These are phyloP conservation scores for Aspergillus avenaceus DNA, from an alignment of 495 filamentous ascomycete genomes.

Conservation along the genomic window DNA sequence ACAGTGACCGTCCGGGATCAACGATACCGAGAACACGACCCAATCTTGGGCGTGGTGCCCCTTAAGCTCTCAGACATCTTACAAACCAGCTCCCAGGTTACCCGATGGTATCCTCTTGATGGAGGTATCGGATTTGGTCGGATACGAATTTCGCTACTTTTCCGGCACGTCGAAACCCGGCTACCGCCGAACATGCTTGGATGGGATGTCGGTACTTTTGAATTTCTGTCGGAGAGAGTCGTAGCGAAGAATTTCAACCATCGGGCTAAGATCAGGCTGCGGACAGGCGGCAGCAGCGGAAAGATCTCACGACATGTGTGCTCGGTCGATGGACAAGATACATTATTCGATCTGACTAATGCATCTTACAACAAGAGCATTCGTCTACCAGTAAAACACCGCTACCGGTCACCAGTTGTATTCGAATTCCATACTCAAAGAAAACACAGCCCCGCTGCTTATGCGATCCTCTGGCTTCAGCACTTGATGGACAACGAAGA, in stretches of 20 bases:
- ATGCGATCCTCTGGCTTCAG: slow-evolving; percentile 81
- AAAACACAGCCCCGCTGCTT: slow-evolving; percentile 66
- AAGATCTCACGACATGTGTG: slow-evolving; percentile 57
- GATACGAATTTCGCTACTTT: slow-evolving; percentile 82
- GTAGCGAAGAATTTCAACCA: slow-evolving; percentile 54
- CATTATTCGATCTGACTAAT: slow-evolving; percentile 65
- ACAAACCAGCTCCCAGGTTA: slow-evolving; percentile 78
- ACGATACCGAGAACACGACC: slow-evolving; percentile 87
- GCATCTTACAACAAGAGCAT: slow-evolving; percentile 51
- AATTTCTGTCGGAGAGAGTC: slow-evolving; percentile 69
- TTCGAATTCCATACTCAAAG: slow-evolving; percentile 74
- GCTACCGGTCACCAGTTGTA: slow-evolving; percentile 82
- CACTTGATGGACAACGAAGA: slow-evolving; percentile 77
- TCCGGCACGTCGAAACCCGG: slow-evolving; percentile 78
- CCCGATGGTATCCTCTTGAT: slow-evolving; percentile 64
- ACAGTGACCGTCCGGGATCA: slow-evolving; percentile 85
- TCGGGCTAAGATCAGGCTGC: slow-evolving; percentile 62
- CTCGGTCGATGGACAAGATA: slow-evolving; percentile 54
- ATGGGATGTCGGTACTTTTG: slow-evolving; percentile 92
- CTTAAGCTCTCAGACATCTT: slow-evolving; percentile 83
- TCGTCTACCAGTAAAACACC: slow-evolving; percentile 81
- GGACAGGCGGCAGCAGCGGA: slow-evolving; percentile 81
- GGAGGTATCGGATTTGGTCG: slow-evolving; percentile 78
- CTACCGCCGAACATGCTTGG: slow-evolving; percentile 79
- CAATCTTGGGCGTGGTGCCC: slow-evolving; percentile 86